Evolutionary conservation across 768 basidiomycete genomes (phyloP).

Genomic region (Tricholoma flavovirens): DNA sequence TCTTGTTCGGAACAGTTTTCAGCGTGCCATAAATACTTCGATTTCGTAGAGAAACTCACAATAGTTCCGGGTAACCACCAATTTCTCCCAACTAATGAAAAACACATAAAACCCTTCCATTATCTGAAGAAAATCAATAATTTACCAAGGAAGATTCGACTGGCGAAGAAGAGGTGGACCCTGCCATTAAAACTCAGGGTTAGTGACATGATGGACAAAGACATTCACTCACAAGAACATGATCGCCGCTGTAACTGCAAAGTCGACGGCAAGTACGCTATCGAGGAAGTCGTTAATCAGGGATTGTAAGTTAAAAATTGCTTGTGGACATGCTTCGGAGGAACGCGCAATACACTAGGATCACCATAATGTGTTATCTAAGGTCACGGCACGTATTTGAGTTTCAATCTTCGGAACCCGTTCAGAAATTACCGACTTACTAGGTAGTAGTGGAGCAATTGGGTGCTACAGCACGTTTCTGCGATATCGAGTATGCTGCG

Average conservation of each 20-base stretch:
- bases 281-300: not conserved
- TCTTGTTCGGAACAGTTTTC: not conserved
- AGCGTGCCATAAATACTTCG: not conserved
- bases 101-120: not conserved
- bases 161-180: constrained; percentile 4
- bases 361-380: no score
- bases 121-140: not conserved
- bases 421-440: not conserved
- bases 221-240: not conserved
- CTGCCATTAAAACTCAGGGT: not conserved
- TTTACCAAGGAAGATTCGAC: not conserved
- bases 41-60: not conserved
- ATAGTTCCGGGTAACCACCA: not conserved
- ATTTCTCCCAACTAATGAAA: not conserved
- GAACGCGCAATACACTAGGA: no score
- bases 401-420: no score
- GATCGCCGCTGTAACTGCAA: not conserved
- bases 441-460: constrained; percentile 10
- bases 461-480: constrained; percentile 10
- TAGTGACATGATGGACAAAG: not conserved
- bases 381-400: no score
- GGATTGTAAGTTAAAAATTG: no score
- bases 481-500: constrained; percentile 9
- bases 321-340: no score
- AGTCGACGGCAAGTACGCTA: not conserved